Evolutionary conservation across 176 grass and related monocot genomes (phyloP).

Genomic region (Luzula sylvatica): DNA sequence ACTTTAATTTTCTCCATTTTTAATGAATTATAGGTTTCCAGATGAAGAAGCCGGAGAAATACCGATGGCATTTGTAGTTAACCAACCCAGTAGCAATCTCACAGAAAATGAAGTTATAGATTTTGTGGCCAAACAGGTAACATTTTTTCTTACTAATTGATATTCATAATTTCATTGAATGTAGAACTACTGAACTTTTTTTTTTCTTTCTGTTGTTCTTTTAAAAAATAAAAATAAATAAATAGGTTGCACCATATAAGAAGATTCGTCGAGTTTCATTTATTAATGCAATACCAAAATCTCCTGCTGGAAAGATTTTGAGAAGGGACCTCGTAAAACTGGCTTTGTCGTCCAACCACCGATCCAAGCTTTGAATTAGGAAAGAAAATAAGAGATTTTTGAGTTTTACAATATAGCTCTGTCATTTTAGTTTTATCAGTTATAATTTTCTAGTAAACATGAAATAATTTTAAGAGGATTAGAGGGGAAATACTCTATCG

Average conservation of each 20-base stretch:
- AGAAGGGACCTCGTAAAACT: conserved; percentile 13
- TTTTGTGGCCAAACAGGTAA: conserved; percentile 22
- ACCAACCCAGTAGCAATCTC: neutral
- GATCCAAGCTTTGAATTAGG: conserved; percentile 3
- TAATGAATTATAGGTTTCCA: conserved; percentile 10
- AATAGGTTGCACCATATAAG: conserved; percentile 29
- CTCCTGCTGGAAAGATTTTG: conserved; percentile 25
- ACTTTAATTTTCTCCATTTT: neutral
- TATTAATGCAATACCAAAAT: conserved; percentile 15
- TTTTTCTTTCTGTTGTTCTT: neutral
- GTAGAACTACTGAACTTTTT: neutral
- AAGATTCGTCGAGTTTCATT: conserved; percentile 25
- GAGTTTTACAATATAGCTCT: no score
- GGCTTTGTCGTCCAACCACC: neutral
- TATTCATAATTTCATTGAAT: neutral
- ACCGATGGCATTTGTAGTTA: conserved; percentile 24
- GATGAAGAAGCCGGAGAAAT: conserved; percentile 24
- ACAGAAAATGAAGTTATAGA: conserved; percentile 14
- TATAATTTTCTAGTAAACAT: no score
- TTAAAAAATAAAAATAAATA: no score
- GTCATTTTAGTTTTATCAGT: no score
- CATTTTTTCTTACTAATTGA: neutral
- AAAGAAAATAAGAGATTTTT: no score
- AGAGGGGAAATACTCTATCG: no score
- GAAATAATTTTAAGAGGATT: no score